Evolutionary conservation across 768 basidiomycete genomes (phyloP), one percentile per base, ranked within the genome.

Genomic region (Kwoniella botswanensis): DNA sequence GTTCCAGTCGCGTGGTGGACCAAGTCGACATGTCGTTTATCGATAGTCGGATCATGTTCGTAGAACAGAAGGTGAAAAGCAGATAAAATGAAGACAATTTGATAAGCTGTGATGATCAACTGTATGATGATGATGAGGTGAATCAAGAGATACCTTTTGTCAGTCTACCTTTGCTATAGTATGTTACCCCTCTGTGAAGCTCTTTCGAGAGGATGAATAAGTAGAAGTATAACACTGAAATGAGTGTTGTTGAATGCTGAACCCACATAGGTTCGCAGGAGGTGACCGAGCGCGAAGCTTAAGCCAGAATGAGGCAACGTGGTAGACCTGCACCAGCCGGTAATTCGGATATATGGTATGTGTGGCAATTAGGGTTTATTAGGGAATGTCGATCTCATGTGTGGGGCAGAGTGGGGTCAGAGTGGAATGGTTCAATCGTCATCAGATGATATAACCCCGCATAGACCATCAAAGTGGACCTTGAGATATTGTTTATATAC

Each of bases 91-190:
- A 29, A 61, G 35, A 43, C 46, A 50, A 50, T 13, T 61, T 61
- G 59, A 61, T 61, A 24, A 61, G 59, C 59, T 17, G n/a, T 59
- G 11, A 61, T 43, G 59, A 61, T 61, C 59, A 61, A 61, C 59
- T 50, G 46, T 13, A 21, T n/a, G 11, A 21, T 42, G 18, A 61
- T 61, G 59, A 61, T 61, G 42, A 42, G 41, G 59, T 44, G 22
- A 44, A 61, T n/a, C 42, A 61, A 61, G 59, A 61, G 35, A 61
- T 61, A 61, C 59, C 59, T 61, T 61, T 61, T 61, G 42, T 61
- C 41, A 61, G 41, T 61, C 59, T 61, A 61, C 18, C 59, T 35
- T 61, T 35, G 35, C 35, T 35, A n/a, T 18, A 18, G 46, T 13
- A 50, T 61, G 29, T 26, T 17, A 44, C 18, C 41, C 41, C 35